These are phyloP conservation scores for Guadua angustifolia DNA, from an alignment of 176 grass and related monocot species.

Conservation along the genomic window DNA sequence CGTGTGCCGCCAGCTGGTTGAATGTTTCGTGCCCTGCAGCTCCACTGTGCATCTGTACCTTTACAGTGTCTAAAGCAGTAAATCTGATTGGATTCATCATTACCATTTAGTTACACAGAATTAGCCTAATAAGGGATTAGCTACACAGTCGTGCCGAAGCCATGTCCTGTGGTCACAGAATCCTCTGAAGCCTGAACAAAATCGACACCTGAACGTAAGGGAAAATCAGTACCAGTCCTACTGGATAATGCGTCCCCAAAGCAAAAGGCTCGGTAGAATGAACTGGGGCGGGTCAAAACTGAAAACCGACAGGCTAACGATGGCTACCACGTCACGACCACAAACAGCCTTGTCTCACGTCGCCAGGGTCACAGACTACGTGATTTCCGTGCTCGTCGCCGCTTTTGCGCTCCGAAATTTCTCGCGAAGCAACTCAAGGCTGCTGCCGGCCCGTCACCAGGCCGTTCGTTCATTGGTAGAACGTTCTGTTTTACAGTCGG, in stretches of 20 bases:
- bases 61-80: not conserved
- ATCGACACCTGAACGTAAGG: not conserved
- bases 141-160: not conserved
- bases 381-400: conserved; percentile 3
- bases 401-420: not conserved
- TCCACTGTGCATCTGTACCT: not conserved
- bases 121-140: not conserved
- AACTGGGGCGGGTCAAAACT: not conserved
- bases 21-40: not conserved
- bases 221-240: no score
- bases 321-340: not conserved
- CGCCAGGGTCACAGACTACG: not conserved
- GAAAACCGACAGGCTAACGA: not conserved
- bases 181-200: not conserved
- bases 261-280: not conserved
- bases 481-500: not conserved
- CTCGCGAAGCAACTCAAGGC: not conserved
- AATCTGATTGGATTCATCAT: not conserved
- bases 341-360: not conserved
- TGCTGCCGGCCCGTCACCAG: not conserved
- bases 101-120: not conserved
- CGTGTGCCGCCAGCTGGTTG: not conserved
- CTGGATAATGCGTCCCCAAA: not conserved
- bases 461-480: not conserved
- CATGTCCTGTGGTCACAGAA: not conserved